Evolutionary conservation across 169 alveolate species (phyloP), one percentile per base, ranked within the genome.

Genomic region (Cryptosporidium bovis): DNA sequence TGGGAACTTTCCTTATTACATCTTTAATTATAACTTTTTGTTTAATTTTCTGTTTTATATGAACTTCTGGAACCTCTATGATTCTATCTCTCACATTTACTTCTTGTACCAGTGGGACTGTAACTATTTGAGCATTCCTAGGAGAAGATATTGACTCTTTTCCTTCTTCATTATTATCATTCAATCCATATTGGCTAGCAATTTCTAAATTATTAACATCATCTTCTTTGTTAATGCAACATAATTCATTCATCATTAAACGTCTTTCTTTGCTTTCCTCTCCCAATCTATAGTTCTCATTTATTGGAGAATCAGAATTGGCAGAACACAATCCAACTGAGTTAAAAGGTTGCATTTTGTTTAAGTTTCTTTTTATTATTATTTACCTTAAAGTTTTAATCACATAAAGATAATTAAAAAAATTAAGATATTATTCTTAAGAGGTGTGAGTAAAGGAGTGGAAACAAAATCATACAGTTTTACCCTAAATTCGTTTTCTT

Each of bases 81-180:
- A 77, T 77, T 77, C 85, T 56, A 13, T 77, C 85, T 46, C 85
- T 77, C 10, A 77, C 85, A 77, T 77, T 77, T 16, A 77, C 85
- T 58, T 77, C 85, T 40, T 77, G 85, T 18, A 77, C 85, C 1
- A 77, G n/a, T 20, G 85, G 85, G 55, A 77, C 85, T 18, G 69
- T 77, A 6, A 77, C 85, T 34, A 77, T 62, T 48, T 77, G 85
- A 44, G 85, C 85, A 77, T 77, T 77, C 10, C 64, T 53, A n/a
- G 85, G 69, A 10, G 85, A 69, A 1, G 83, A 24, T 29, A 29
- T 53, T 33, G 83, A 53, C 33, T 69, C 67, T 50, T 51, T 53
- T 2, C 60, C 68, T 40, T 40, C 48, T 40, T 40, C 48, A 40
- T 40, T 40, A 6, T 40, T 40, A 10, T 62, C 50, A 18, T 62